These are phyloP conservation scores for Plasmodium gonderi DNA, from an alignment of 169 alveolate species.

Conservation along the genomic window DNA sequence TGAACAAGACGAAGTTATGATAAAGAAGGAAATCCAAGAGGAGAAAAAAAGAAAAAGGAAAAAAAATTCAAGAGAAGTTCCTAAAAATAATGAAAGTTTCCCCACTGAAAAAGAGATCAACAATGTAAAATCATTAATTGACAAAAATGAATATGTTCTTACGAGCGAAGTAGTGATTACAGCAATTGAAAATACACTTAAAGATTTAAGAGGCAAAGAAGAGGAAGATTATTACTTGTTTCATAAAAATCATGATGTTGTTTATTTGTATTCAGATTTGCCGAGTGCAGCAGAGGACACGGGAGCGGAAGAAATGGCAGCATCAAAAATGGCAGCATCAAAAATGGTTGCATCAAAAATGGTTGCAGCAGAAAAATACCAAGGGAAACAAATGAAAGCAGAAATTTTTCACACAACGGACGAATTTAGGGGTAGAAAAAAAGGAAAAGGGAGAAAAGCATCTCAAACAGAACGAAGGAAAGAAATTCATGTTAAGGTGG, in stretches of 20 bases:
- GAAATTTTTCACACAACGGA: no score
- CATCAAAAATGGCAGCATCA: background rate
- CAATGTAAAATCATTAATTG: background rate
- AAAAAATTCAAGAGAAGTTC: background rate
- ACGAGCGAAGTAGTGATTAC: constrained; percentile 16
- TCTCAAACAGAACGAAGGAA: background rate
- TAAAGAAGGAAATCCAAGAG: background rate
- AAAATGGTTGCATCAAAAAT: background rate
- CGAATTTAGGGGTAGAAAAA: background rate
- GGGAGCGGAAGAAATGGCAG: background rate
- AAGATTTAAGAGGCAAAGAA: background rate
- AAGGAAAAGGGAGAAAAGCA: background rate
- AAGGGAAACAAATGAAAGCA: no score
- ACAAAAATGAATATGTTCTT: constrained; percentile 29
- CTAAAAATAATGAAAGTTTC: no score
- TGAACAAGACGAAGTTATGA: background rate
- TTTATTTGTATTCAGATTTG: constrained; percentile 62
- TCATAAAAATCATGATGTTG: constrained; percentile 50
- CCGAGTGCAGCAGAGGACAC: background rate
- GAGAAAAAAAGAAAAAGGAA: background rate
- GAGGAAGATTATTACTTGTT: constrained; percentile 56
- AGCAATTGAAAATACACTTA: constrained; percentile 42
- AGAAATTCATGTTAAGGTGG: background rate
- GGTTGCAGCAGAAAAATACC: background rate
- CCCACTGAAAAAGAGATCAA: no score